A percentile compares a stretch with the other conserved stretches of the same genome.
Evolutionary conservation across 345 rosid species (phyloP).

Genomic region (Citrus trifoliata): DNA sequence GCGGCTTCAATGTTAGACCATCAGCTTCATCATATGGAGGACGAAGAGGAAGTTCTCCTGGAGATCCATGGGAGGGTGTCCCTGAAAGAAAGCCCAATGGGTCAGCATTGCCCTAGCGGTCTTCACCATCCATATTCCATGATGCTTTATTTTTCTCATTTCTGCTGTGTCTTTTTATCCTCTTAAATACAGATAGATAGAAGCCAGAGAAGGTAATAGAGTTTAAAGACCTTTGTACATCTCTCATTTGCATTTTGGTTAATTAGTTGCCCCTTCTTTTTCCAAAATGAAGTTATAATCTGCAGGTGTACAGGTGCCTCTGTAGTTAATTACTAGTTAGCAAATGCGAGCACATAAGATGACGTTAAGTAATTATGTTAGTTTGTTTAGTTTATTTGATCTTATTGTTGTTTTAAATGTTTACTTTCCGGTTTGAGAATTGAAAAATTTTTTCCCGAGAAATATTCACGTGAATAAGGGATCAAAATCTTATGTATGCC

Average conservation of each 20-base stretch:
- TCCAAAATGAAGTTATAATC: neutral
- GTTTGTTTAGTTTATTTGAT: neutral
- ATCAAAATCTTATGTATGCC: neutral
- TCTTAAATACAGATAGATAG: conserved; percentile 1
- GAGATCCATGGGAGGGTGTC: conserved; percentile 41
- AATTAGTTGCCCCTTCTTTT: conserved; percentile 1
- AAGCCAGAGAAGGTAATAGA: conserved; percentile 10
- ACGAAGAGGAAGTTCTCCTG: conserved; percentile 16
- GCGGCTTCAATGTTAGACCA: conserved; percentile 35
- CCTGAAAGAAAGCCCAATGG: conserved; percentile 31
- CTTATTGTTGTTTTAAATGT: conserved; percentile 6
- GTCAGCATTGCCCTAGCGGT: conserved; percentile 18
- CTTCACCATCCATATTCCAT: neutral
- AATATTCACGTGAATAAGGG: neutral
- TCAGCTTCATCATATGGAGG: conserved; percentile 28
- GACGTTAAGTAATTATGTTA: conserved; percentile 8
- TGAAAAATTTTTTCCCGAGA: neutral
- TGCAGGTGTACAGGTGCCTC: conserved; percentile 10
- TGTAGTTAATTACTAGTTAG: neutral
- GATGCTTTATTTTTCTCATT: conserved; percentile 8
- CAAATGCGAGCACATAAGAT: conserved; percentile 9
- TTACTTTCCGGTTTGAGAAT: conserved; percentile 5
- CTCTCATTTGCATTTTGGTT: conserved; percentile 5
- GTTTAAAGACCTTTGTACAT: neutral
- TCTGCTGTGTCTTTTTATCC: neutral